Percentiles rank a stretch among this genome's conserved stretches.
Conservation (phyloP, 768 basidiomycete genomes). For the Auricularia sp. region DNA sequence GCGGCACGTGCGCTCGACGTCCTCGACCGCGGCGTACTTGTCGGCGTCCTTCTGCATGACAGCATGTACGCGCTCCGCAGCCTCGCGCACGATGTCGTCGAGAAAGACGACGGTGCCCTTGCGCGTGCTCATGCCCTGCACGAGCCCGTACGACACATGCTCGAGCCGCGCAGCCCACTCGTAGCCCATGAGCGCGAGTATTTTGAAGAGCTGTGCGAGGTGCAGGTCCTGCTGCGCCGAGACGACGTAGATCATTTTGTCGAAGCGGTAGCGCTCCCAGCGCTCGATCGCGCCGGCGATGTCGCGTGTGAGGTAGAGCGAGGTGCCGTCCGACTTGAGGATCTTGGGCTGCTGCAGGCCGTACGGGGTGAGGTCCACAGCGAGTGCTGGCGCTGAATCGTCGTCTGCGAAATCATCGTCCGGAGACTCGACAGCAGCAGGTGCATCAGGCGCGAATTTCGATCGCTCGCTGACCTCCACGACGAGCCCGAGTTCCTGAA, state of each 20-base stretch:
- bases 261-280: conserved; percentile 35
- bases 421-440: too few relatives aligned
- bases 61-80: conserved; percentile 36
- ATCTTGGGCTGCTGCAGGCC: conserved; percentile 86
- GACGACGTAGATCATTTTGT: conserved; percentile 41
- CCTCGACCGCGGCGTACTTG: conserved; percentile 37
- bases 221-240: conserved; percentile 32
- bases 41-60: conserved; percentile 39
- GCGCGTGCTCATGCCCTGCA: conserved; percentile 33
- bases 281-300: conserved; percentile 37
- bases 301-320: conserved; percentile 36
- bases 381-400: conserved; percentile 56
- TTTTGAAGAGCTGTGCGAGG: conserved; percentile 37
- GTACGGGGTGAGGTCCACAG: conserved; percentile 81
- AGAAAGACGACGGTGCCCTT: conserved; percentile 40
- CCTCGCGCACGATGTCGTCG: conserved; percentile 34
- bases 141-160: conserved; percentile 34
- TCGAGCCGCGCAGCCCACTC: conserved; percentile 31
- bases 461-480: too few relatives aligned
- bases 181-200: conserved; percentile 36
- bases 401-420: too few relatives aligned
- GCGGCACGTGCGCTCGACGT: conserved; percentile 32
- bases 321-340: conserved; percentile 51
- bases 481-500: conserved; percentile 18
- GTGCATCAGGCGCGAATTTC: too few relatives aligned